These are phyloP conservation scores for Petrea volubilis DNA, from an alignment of 257 asterid species.

Conservation along the genomic window DNA sequence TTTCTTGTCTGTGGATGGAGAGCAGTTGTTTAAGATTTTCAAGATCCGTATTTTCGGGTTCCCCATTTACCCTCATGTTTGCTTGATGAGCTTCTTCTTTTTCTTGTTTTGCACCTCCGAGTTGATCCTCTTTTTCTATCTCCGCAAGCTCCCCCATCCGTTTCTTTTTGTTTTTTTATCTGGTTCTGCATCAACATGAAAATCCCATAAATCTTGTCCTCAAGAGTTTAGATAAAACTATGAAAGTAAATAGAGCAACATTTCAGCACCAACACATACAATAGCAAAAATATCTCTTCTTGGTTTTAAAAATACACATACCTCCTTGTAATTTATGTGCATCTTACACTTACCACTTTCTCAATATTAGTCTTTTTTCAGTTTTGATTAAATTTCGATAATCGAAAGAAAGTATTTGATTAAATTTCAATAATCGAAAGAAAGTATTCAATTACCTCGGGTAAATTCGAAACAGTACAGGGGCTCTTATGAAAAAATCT, in stretches of 20 bases:
- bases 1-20: constrained; percentile 31
- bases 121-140: constrained; percentile 45
- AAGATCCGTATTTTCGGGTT: constrained; percentile 29
- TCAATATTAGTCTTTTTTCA: too few species aligned
- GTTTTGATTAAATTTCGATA: too few species aligned
- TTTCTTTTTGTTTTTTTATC: constrained; percentile 32
- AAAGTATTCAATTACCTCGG: constrained; percentile 25
- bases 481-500: constrained; percentile 39
- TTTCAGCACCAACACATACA: too few species aligned
- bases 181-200: constrained; percentile 24
- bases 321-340: too few species aligned
- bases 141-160: constrained; percentile 40
- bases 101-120: constrained; percentile 33
- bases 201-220: not conserved
- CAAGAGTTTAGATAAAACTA: not conserved
- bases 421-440: not conserved
- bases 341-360: too few species aligned
- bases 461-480: constrained; percentile 24
- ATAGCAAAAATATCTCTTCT: too few species aligned
- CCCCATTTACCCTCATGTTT: constrained; percentile 26
- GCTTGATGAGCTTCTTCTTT: constrained; percentile 25
- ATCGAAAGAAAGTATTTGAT: too few species aligned
- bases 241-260: too few species aligned
- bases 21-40: constrained; percentile 40
- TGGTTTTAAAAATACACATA: too few species aligned